Percentiles rank a stretch among this genome's conserved stretches.
These are phyloP conservation scores for Phlegmacium glaucopus DNA, from an alignment of 768 basidiomycete species.

Conservation along the genomic window DNA sequence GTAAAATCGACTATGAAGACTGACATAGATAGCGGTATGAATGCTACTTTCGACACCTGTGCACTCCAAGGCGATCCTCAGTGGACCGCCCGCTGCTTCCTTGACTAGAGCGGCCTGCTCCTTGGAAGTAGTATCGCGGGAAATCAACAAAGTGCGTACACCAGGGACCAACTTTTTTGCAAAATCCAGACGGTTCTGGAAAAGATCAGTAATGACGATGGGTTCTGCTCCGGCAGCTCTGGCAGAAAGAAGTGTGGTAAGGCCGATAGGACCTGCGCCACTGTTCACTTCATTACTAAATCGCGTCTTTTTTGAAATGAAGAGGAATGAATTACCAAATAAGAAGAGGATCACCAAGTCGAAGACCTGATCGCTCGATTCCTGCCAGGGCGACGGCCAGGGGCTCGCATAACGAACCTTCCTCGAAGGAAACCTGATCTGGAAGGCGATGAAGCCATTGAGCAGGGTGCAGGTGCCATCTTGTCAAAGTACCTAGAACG, in stretches of 20 bases:
- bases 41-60: constrained; percentile 64
- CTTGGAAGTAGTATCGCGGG: constrained; percentile 40
- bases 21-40: constrained; percentile 54
- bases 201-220: constrained; percentile 65
- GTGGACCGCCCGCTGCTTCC: constrained; percentile 41
- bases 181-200: constrained; percentile 63
- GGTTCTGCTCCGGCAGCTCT: constrained; percentile 70
- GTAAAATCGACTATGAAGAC: constrained; percentile 10
- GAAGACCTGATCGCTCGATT: constrained; percentile 60
- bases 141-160: constrained; percentile 54
- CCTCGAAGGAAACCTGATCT: constrained; percentile 58
- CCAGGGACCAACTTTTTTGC: constrained; percentile 59
- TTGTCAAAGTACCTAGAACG: constrained; percentile 51
- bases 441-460: constrained; percentile 68
- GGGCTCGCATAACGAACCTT: constrained; percentile 67
- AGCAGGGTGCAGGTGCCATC: constrained; percentile 66
- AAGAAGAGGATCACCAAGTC: constrained; percentile 60
- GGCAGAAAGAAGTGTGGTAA: constrained; percentile 58
- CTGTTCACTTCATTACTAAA: constrained; percentile 24
- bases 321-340: constrained; percentile 43
- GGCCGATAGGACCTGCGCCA: constrained; percentile 67
- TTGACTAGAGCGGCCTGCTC: constrained; percentile 53
- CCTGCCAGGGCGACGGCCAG: constrained; percentile 66
- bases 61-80: constrained; percentile 59
- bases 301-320: not conserved